These are phyloP conservation scores for Yamagishiella unicocca DNA, from an alignment of 139 green algal species.

Conservation along the genomic window DNA sequence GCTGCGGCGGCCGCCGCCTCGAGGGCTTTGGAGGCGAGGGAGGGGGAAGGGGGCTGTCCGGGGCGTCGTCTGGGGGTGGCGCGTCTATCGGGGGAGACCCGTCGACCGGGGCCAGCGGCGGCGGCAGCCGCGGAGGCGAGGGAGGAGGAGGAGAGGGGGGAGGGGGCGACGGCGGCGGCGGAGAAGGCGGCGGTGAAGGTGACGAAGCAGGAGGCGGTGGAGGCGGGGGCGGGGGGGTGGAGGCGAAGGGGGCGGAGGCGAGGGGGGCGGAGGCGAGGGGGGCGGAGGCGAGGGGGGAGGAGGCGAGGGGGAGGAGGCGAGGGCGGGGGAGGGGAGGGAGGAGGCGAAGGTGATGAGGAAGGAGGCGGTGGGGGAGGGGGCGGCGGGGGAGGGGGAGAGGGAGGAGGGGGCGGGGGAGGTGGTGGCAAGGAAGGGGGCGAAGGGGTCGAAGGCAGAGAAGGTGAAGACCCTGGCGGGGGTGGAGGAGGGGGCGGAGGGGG, in stretches of 20 bases:
- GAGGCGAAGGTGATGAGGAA: background rate
- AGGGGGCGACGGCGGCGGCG: background rate
- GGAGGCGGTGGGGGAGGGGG: background rate
- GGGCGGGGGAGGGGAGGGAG: background rate
- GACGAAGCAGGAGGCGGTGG: background rate
- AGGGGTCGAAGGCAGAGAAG: background rate
- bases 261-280: background rate
- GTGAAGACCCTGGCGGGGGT: background rate
- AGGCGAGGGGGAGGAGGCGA: background rate
- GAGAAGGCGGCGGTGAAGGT: background rate
- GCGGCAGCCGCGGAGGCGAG: background rate
- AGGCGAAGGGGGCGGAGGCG: background rate
- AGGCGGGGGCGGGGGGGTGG: background rate
- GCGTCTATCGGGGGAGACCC: background rate
- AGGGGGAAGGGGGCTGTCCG: background rate
- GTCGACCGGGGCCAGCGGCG: background rate
- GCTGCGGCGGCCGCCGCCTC: background rate
- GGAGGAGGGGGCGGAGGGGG: background rate
- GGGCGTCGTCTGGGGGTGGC: background rate
- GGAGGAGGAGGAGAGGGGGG: background rate
- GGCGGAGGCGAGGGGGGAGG: background rate
- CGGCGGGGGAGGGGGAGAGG: background rate
- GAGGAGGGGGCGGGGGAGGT: background rate
- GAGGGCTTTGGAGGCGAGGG: background rate
- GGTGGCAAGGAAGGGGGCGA: background rate